Conservation (phyloP, 768 basidiomycete genomes). For the Lactifluus pinguis region DNA sequence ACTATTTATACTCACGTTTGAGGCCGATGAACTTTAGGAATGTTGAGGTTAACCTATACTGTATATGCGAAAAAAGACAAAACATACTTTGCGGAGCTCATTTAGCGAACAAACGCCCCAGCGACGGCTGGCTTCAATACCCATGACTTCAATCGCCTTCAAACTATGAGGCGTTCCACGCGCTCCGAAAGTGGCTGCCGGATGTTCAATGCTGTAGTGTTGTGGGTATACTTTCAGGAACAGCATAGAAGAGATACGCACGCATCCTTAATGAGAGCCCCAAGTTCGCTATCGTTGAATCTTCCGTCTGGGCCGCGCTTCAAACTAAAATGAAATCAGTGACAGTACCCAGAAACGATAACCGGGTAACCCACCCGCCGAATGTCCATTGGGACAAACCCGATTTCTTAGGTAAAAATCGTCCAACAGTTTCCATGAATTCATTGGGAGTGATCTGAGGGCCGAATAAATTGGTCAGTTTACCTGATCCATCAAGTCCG, state of each 20-base stretch:
- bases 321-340: constrained; percentile 32
- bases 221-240: not conserved
- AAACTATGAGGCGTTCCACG: constrained; percentile 63
- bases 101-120: constrained; percentile 84
- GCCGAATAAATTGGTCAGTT: not conserved
- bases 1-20: constrained; percentile 41
- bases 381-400: constrained; percentile 59
- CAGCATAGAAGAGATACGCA: constrained; percentile 29
- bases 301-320: constrained; percentile 42
- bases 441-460: constrained; percentile 35
- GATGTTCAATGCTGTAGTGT: constrained; percentile 49
- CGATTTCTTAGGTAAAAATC: constrained; percentile 33
- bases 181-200: constrained; percentile 68
- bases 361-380: constrained; percentile 36
- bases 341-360: too few species aligned
- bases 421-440: constrained; percentile 39
- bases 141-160: constrained; percentile 77
- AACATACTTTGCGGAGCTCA: constrained; percentile 60
- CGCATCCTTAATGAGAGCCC: constrained; percentile 58
- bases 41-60: not conserved
- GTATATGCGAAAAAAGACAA: not conserved
- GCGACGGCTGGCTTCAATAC: constrained; percentile 61
- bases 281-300: constrained; percentile 67
- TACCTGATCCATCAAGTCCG: not conserved
- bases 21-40: constrained; percentile 57